Percentiles rank a stretch among this genome's conserved stretches.
These are phyloP conservation scores for Elsinoe arachidis DNA, from an alignment of 2,329 filamentous ascomycete genomes.

Conservation along the genomic window DNA sequence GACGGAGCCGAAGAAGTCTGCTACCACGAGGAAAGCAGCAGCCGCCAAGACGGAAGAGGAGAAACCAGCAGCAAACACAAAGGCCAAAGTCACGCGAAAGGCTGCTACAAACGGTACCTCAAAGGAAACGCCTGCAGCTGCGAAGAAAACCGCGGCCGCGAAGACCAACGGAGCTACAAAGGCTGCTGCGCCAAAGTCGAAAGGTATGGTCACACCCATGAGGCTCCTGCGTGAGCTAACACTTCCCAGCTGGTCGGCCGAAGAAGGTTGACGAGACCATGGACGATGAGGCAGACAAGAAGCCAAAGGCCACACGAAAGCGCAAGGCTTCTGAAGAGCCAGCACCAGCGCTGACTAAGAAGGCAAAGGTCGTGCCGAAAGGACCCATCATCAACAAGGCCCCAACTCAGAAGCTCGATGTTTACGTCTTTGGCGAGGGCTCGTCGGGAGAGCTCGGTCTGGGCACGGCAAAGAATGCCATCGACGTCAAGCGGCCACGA, in stretches of 20 bases:
- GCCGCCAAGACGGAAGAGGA: conserved; percentile 15
- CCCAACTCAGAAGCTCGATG: conserved; percentile 56
- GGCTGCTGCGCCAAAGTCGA: conserved; percentile 15
- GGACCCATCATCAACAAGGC: conserved; percentile 51
- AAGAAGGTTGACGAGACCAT: conserved; percentile 9
- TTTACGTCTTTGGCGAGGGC: conserved; percentile 76
- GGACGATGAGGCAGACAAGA: conserved; percentile 14
- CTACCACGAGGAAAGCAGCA: conserved; percentile 14
- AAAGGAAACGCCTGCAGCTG: conserved; percentile 14
- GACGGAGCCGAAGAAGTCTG: conserved; percentile 18
- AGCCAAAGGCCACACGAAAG: conserved; percentile 17
- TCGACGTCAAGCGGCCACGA: conserved; percentile 68
- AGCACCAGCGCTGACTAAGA: conserved; percentile 19
- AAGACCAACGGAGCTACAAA: conserved; percentile 15
- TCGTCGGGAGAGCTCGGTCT: conserved; percentile 75
- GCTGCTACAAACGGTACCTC: conserved; percentile 24
- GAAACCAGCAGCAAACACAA: conserved; percentile 24
- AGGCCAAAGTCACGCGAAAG: conserved; percentile 23
- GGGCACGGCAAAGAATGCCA: conserved; percentile 55
- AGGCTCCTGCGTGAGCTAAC: not conserved
- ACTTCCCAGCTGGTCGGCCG: not conserved
- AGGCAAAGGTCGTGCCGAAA: conserved; percentile 18
- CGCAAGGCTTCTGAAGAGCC: conserved; percentile 20
- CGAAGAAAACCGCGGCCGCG: conserved; percentile 20
- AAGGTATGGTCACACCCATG: not conserved